Evolutionary conservation across 768 basidiomycete genomes (phyloP).

Genomic region (Mycena belliarum): DNA sequence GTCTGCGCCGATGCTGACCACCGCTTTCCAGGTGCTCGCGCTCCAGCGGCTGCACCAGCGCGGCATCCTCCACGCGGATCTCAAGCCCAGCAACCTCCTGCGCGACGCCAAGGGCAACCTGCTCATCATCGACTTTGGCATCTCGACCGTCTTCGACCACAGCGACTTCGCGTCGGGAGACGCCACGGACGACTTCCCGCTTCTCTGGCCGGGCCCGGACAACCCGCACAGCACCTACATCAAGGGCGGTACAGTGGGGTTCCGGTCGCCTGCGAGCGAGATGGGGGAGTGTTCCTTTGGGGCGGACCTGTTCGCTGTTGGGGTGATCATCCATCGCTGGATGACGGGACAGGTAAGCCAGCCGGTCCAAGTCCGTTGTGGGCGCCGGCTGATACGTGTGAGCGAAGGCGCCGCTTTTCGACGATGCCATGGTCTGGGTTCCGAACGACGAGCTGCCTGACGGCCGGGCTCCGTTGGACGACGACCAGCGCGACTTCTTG

Average conservation of each 20-base stretch:
- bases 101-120: background rate
- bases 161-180: too few relatives aligned
- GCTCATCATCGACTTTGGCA: background rate
- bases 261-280: background rate
- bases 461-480: background rate
- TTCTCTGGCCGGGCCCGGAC: background rate
- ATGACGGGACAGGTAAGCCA: background rate
- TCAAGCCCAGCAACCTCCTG: slow-evolving; percentile 6
- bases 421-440: background rate
- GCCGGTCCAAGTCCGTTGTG: background rate
- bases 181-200: background rate
- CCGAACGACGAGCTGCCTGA: too few relatives aligned
- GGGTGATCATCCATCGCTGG: background rate
- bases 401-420: too few relatives aligned
- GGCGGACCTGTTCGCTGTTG: background rate
- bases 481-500: background rate
- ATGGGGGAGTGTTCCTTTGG: background rate
- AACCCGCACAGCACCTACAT: background rate
- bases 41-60: background rate
- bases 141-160: background rate
- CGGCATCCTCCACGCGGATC: background rate
- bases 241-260: background rate
- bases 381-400: background rate
- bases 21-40: background rate
- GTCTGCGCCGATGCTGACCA: background rate